phyloP scores from a whole-genome alignment of 2,329 filamentous ascomycete genomes.

The Fusarium proliferatum region DNA sequence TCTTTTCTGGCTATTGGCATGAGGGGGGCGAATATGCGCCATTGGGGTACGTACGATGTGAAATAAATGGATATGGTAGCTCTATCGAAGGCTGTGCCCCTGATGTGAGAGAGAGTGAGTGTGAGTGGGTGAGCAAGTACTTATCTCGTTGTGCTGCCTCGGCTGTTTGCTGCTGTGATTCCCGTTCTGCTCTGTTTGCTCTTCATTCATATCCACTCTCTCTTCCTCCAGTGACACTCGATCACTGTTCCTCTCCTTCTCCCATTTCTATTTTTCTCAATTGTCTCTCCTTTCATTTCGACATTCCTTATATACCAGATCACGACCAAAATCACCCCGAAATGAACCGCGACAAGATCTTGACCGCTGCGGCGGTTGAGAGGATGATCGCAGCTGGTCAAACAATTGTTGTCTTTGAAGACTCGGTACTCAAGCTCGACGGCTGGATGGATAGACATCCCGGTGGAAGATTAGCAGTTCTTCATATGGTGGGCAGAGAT shows the following conservation, averaged over 20 bases:
- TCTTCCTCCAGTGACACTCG: not conserved
- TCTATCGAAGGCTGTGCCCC: not conserved
- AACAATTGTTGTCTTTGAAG: conserved; percentile 67
- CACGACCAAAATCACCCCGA: not conserved
- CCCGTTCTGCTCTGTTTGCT: conserved; percentile 2
- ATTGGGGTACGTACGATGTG: not conserved
- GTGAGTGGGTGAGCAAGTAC: not conserved
- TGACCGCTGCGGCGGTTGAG: conserved; percentile 60
- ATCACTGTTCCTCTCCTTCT: not conserved
- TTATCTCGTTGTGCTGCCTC: conserved; percentile 15
- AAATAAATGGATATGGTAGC: not conserved
- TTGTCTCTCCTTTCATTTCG: not conserved
- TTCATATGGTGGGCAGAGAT: conserved; percentile 61
- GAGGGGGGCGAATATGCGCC: not conserved
- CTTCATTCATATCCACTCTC: conserved; percentile 7
- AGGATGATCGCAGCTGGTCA: conserved; percentile 65
- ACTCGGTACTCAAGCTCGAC: conserved; percentile 65
- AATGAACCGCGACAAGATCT: conserved; percentile 55
- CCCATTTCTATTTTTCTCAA: not conserved
- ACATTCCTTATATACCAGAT: not conserved
- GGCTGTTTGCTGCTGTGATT: not conserved
- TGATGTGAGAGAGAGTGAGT: not conserved
- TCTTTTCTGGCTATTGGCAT: not conserved
- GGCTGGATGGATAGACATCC: conserved; percentile 69
- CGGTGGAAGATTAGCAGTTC: conserved; percentile 67